Percentiles rank a stretch among this genome's conserved stretches.
These are phyloP conservation scores for Tolypocladium cylindrosporum DNA, from an alignment of 2,329 filamentous ascomycete genomes.

Conservation along the genomic window DNA sequence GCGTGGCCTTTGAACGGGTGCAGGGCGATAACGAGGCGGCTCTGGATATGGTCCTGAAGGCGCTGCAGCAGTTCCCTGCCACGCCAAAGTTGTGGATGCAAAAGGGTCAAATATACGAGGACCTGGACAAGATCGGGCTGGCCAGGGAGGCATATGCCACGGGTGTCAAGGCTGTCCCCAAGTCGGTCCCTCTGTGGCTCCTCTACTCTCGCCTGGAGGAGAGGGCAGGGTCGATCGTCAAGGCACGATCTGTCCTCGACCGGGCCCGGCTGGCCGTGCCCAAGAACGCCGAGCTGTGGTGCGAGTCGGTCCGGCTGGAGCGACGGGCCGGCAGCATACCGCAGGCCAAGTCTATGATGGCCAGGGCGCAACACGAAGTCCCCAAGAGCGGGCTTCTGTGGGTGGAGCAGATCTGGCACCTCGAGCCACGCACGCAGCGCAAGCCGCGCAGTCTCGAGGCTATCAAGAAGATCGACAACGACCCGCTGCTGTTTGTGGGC, in stretches of 20 bases:
- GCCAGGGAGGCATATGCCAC: slow-evolving; percentile 84
- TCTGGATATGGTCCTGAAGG: slow-evolving; percentile 78
- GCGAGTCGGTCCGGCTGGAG: slow-evolving; percentile 89
- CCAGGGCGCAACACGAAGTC: slow-evolving; percentile 82
- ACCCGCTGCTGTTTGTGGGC: slow-evolving; percentile 78
- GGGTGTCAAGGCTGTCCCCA: slow-evolving; percentile 77
- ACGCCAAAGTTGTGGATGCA: slow-evolving; percentile 94
- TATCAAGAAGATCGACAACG: slow-evolving; percentile 93
- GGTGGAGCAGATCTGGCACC: slow-evolving; percentile 91
- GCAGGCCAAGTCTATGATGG: slow-evolving; percentile 89
- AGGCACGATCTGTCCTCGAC: slow-evolving; percentile 88
- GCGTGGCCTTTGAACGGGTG: slow-evolving; percentile 84
- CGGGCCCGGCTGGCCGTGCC: slow-evolving; percentile 80
- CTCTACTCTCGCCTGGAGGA: slow-evolving; percentile 85
- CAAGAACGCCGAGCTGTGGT: slow-evolving; percentile 77
- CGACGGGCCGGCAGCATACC: slow-evolving; percentile 71
- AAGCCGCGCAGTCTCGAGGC: slow-evolving; percentile 87
- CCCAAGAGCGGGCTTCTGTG: slow-evolving; percentile 81
- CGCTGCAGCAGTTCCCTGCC: slow-evolving; percentile 74
- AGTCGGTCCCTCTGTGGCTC: slow-evolving; percentile 81
- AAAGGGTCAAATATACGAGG: slow-evolving; percentile 95
- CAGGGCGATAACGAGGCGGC: slow-evolving; percentile 70
- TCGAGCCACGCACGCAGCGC: slow-evolving; percentile 84
- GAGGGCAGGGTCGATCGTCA: slow-evolving; percentile 70
- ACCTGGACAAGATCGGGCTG: slow-evolving; percentile 66